phyloP scores from a whole-genome alignment of 331 rosid genomes.

The Quercus phellos region DNA sequence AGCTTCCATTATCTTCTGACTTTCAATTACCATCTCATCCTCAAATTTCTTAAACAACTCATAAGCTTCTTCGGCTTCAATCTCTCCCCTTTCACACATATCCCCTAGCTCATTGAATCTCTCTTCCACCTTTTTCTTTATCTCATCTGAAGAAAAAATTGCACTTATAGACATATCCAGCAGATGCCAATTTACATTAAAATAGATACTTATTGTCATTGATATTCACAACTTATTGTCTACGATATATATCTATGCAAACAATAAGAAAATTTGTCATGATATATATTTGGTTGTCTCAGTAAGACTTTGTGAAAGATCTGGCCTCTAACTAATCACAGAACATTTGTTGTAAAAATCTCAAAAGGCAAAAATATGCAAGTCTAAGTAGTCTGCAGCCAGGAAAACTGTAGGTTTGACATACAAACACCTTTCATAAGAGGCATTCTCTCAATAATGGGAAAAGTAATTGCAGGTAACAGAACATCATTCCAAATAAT shows the following conservation, averaged over 20 bases:
- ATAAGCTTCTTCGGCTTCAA: conserved; percentile 84
- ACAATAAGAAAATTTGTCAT: not conserved
- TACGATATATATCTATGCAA: conserved; percentile 1
- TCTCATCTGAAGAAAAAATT: conserved; percentile 46
- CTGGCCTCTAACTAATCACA: not conserved
- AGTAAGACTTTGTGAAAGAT: not conserved
- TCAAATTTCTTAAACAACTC: conserved; percentile 73
- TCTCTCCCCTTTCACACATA: conserved; percentile 91
- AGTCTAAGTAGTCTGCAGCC: not conserved
- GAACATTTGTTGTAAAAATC: not conserved
- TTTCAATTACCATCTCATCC: conserved; percentile 62
- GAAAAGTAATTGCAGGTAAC: not conserved
- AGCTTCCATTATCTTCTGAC: conserved; percentile 51
- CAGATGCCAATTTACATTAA: not conserved
- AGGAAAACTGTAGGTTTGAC: not conserved
- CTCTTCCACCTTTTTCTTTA: conserved; percentile 66
- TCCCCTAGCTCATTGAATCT: conserved; percentile 82
- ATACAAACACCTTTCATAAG: not conserved
- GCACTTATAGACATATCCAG: conserved; percentile 16
- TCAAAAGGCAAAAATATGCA: not conserved
- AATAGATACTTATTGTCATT: not conserved
- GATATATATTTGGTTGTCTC: not conserved
- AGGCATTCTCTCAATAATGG: not conserved
- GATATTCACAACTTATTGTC: not conserved
- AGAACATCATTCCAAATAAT: not conserved